These are phyloP conservation scores for Bromus sterilis DNA, from an alignment of 176 grass and related monocot species.

Conservation along the genomic window DNA sequence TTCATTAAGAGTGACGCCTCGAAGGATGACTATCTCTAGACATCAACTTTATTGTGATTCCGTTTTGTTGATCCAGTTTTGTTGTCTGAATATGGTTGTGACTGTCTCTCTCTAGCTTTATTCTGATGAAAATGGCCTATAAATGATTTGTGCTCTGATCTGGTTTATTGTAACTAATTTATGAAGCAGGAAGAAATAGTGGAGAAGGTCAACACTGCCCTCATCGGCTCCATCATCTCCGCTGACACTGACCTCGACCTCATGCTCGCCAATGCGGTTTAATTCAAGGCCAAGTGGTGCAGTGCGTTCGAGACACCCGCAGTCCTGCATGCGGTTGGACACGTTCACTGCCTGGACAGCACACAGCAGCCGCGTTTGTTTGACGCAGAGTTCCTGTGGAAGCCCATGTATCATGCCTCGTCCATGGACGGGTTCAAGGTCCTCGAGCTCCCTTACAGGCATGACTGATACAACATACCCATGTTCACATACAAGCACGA, in stretches of 20 bases:
- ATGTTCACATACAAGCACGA: too few species aligned
- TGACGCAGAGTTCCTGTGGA: not conserved
- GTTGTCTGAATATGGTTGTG: too few species aligned
- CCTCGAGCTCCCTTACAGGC: constrained; percentile 11
- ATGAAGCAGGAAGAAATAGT: too few species aligned
- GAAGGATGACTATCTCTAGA: too few species aligned
- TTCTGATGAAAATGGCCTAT: too few species aligned
- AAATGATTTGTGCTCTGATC: too few species aligned
- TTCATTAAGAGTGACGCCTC: too few species aligned
- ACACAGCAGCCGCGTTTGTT: not conserved
- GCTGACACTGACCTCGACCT: not conserved
- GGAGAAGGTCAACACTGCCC: not conserved
- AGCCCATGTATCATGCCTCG: rapidly evolving
- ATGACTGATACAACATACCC: too few species aligned
- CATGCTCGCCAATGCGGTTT: constrained; percentile 9
- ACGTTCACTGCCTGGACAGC: constrained; percentile 3
- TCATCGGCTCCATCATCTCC: not conserved
- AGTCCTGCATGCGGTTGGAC: rapidly evolving
- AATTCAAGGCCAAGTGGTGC: not conserved
- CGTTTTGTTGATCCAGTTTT: too few species aligned
- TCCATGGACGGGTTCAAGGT: constrained; percentile 13
- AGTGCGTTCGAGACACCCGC: not conserved
- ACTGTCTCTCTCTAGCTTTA: too few species aligned
- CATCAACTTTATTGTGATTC: too few species aligned
- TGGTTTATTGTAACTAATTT: too few species aligned